Percentiles rank a stretch among this genome's conserved stretches.
These are phyloP conservation scores for Neurospora crassa DNA, from an alignment of 2,329 filamentous ascomycete species.

Conservation along the genomic window DNA sequence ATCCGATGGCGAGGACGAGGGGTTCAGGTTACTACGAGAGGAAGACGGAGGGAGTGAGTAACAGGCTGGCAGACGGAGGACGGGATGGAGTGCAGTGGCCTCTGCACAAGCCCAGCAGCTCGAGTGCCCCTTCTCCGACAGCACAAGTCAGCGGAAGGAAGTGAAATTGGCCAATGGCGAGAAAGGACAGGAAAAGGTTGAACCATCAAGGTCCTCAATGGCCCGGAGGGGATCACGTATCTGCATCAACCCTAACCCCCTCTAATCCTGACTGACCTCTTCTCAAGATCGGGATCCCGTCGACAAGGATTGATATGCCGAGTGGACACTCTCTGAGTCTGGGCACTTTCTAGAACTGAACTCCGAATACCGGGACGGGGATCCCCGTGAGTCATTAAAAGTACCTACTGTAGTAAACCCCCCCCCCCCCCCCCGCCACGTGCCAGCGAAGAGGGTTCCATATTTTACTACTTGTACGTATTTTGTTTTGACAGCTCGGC, in stretches of 20 bases:
- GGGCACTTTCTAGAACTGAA: not conserved
- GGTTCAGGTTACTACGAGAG: too few relatives aligned
- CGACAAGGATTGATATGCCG: not conserved
- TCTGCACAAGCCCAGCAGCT: not conserved
- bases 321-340: not conserved
- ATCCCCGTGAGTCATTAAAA: not conserved
- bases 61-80: too few relatives aligned
- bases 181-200: not conserved
- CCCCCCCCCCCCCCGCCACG: not conserved
- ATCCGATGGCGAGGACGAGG: not conserved
- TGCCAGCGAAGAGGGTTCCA: not conserved
- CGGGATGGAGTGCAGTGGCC: not conserved
- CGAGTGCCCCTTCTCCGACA: not conserved
- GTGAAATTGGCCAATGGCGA: not conserved
- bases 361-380: not conserved
- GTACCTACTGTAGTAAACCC: too few relatives aligned
- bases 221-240: not conserved
- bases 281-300: not conserved
- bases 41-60: not conserved
- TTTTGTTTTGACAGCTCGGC: not conserved
- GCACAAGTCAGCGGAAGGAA: not conserved
- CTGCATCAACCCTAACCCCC: not conserved
- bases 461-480: not conserved
- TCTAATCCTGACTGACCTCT: not conserved
- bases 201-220: not conserved